Conservation (phyloP, 78 protist species). For the Polysphondylium violaceum region DNA sequence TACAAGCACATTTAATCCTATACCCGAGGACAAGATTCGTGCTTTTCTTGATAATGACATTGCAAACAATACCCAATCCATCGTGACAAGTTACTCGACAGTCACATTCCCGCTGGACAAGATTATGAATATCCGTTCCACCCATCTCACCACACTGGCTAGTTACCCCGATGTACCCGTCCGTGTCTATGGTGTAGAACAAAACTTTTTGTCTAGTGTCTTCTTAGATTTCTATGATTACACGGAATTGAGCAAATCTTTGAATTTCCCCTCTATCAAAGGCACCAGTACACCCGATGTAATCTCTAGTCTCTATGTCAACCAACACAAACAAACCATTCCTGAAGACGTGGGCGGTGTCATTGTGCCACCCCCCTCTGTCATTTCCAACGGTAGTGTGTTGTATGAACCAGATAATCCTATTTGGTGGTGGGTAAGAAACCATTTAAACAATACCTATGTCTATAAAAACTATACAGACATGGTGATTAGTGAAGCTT, state of each 20-base stretch:
- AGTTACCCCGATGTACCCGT: conserved; percentile 41
- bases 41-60: conserved; percentile 61
- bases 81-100: conserved; percentile 1
- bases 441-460: conserved; percentile 14
- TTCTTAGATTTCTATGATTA: conserved; percentile 43
- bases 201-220: conserved; percentile 37
- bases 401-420: neutral
- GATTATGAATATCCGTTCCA: conserved; percentile 27
- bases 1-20: conserved; percentile 21
- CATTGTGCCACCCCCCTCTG: conserved; percentile 19
- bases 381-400: neutral
- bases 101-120: conserved; percentile 75
- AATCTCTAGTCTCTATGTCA: conserved; percentile 73
- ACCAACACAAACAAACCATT: conserved; percentile 73
- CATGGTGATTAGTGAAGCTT: conserved; percentile 77
- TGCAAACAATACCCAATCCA: conserved; percentile 9
- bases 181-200: conserved; percentile 77
- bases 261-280: conserved; percentile 30
- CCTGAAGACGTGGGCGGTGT: conserved; percentile 16
- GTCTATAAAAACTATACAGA: conserved; percentile 81
- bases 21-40: conserved; percentile 37
- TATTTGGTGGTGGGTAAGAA: conserved; percentile 29
- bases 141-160: conserved; percentile 51
- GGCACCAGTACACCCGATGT: conserved; percentile 62
- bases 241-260: neutral